Evolutionary conservation across 2,329 filamentous ascomycete species (phyloP).

Genomic region (Lasiodiplodia sp.): DNA sequence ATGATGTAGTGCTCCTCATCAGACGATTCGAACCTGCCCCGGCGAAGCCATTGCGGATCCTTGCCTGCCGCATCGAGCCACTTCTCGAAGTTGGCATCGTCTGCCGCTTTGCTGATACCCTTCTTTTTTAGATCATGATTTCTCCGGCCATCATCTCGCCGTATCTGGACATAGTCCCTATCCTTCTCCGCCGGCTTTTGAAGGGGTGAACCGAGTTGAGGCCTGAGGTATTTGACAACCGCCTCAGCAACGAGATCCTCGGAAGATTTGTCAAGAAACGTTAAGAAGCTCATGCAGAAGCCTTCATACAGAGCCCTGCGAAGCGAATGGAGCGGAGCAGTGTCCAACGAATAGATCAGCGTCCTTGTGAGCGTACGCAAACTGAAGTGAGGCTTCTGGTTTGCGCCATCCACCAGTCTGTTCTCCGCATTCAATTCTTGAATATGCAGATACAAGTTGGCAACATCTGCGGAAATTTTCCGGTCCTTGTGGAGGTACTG

Average conservation of each 20-base stretch:
- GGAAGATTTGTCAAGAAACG: slow-evolving; percentile 81
- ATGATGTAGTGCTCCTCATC: slow-evolving; percentile 92
- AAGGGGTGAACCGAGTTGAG: slow-evolving; percentile 79
- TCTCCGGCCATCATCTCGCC: slow-evolving; percentile 23
- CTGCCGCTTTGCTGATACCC: slow-evolving; percentile 17
- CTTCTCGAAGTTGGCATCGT: slow-evolving; percentile 28
- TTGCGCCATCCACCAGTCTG: slow-evolving; percentile 89
- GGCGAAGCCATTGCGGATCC: slow-evolving; percentile 88
- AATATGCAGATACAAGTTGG: slow-evolving; percentile 85
- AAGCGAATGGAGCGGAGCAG: slow-evolving; percentile 82
- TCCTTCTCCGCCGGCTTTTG: slow-evolving; percentile 77
- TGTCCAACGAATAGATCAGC: slow-evolving; percentile 84
- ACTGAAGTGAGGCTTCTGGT: slow-evolving; percentile 96
- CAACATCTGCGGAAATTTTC: slow-evolving; percentile 79
- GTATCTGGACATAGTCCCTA: slow-evolving; percentile 72
- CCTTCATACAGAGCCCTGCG: slow-evolving; percentile 90
- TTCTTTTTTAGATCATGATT: slow-evolving; percentile 23
- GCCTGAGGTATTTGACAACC: slow-evolving; percentile 79
- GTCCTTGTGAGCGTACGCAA: slow-evolving; percentile 91
- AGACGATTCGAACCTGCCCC: slow-evolving; percentile 71
- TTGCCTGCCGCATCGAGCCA: slow-evolving; percentile 54
- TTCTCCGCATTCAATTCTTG: slow-evolving; percentile 83
- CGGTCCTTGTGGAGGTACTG: slow-evolving; percentile 63
- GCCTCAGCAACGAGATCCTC: slow-evolving; percentile 79
- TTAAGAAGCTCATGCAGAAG: slow-evolving; percentile 97